phyloP scores from a whole-genome alignment of 768 basidiomycete species.

The Lentinula edodes region DNA sequence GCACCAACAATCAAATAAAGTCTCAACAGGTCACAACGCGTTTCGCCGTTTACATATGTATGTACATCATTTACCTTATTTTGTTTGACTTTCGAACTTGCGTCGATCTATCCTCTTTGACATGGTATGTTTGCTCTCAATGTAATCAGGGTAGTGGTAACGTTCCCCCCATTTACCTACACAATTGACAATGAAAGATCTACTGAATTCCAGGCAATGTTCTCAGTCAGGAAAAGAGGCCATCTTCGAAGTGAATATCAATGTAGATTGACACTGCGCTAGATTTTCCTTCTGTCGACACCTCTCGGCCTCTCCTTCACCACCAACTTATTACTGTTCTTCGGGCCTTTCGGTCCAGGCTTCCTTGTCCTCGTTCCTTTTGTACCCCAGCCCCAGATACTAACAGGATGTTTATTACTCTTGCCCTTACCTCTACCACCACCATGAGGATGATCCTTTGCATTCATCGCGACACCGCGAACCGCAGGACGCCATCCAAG shows the following conservation, averaged over 20 bases:
- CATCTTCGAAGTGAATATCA: no score
- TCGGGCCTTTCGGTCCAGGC: conserved; percentile 86
- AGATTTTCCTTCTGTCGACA: conserved; percentile 2
- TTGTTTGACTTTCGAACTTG: no score
- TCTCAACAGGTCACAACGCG: no score
- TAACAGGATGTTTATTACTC: conserved; percentile 90
- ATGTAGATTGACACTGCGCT: not conserved
- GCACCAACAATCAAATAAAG: not conserved
- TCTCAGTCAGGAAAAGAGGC: no score
- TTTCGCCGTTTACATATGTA: no score
- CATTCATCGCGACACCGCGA: conserved; percentile 96
- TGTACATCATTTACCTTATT: no score
- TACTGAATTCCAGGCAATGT: no score
- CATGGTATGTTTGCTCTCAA: no score
- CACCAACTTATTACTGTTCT: conserved; percentile 88
- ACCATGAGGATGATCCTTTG: conserved; percentile 92
- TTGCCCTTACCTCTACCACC: conserved; percentile 98
- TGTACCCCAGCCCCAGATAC: conserved; percentile 88
- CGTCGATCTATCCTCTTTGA: no score
- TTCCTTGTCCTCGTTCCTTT: conserved; percentile 92
- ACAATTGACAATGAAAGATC: no score
- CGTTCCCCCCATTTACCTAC: no score
- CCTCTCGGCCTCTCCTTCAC: conserved; percentile 82
- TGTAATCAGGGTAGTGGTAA: no score
- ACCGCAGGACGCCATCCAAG: conserved; percentile 80